Conservation (phyloP, 1,284 basidiomycete genomes). For the Apiotrichum veenhuisii region DNA sequence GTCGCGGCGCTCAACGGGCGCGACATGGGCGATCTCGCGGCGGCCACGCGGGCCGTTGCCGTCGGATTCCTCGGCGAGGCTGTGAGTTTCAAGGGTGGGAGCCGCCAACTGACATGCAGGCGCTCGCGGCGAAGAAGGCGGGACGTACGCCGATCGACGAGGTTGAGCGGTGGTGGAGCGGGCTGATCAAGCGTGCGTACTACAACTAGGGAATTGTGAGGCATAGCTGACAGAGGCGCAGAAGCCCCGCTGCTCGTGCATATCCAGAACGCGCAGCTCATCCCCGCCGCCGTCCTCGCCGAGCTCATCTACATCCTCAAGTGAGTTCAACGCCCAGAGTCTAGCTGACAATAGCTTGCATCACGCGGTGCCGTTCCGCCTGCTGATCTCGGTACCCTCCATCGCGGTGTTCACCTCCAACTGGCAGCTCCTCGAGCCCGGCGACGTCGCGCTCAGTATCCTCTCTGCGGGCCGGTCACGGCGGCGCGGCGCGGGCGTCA, state of each 20-base stretch:
- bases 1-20: conserved; percentile 22
- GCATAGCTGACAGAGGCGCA: conserved; percentile 8
- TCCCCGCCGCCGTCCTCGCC: conserved; percentile 24
- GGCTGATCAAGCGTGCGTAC: conserved; percentile 21
- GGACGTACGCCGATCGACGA: conserved; percentile 37
- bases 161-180: conserved; percentile 33
- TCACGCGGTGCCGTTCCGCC: conserved; percentile 24
- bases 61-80: conserved; percentile 32
- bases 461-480: conserved; percentile 20
- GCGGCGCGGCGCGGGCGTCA: conserved; percentile 18
- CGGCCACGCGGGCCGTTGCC: conserved; percentile 25
- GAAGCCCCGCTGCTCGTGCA: conserved; percentile 29
- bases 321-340: conserved; percentile 15
- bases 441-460: conserved; percentile 33
- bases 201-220: conserved; percentile 3
- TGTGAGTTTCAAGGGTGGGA: conserved; percentile 25
- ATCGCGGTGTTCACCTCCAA: conserved; percentile 27
- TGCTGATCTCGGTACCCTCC: conserved; percentile 39
- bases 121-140: conserved; percentile 23
- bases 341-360: conserved; percentile 18
- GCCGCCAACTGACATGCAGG: conserved; percentile 23
- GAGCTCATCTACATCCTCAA: conserved; percentile 39
- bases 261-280: conserved; percentile 37
- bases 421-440: conserved; percentile 33
- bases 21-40: conserved; percentile 29